phyloP scores from a whole-genome alignment of 805 yeast species.

The Lachancea fermentati region DNA sequence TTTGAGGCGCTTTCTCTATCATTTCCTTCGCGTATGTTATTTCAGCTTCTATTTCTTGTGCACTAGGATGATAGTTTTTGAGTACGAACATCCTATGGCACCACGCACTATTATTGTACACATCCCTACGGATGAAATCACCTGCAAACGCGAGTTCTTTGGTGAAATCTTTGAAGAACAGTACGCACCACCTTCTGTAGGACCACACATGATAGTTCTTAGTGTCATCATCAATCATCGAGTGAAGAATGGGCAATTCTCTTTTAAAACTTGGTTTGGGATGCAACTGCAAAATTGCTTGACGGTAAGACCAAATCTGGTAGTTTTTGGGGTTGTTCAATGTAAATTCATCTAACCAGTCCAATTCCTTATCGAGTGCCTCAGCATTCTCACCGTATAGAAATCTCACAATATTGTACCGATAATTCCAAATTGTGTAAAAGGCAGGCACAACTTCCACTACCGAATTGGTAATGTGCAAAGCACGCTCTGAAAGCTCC shows the following conservation, averaged over 20 bases:
- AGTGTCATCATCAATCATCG: slow-evolving; percentile 70
- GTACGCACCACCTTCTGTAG: slow-evolving; percentile 77
- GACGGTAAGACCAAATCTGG: slow-evolving; percentile 96
- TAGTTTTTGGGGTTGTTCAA: slow-evolving; percentile 80
- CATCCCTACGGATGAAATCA: slow-evolving; percentile 49
- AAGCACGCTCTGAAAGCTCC: slow-evolving; percentile 68
- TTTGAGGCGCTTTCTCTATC: slow-evolving; percentile 66
- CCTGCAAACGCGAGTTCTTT: slow-evolving; percentile 51
- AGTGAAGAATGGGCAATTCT: slow-evolving; percentile 60
- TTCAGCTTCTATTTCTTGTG: slow-evolving; percentile 39
- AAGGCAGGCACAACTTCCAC: slow-evolving; percentile 78
- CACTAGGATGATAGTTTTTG: slow-evolving; percentile 19
- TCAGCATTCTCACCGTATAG: slow-evolving; percentile 29
- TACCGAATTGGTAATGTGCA: slow-evolving; percentile 56
- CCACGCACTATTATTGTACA: slow-evolving; percentile 93
- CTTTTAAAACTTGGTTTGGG: slow-evolving; percentile 33
- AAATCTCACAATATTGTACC: slow-evolving; percentile 46
- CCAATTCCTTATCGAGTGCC: slow-evolving; percentile 46
- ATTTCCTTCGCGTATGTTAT: slow-evolving; percentile 43
- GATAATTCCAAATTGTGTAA: slow-evolving; percentile 81
- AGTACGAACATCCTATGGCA: slow-evolving; percentile 66
- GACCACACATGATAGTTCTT: slow-evolving; percentile 98
- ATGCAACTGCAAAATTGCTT: slow-evolving; percentile 45
- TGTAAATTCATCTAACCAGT: slow-evolving; percentile 76
- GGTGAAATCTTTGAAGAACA: slow-evolving; percentile 44